phyloP scores from a whole-genome alignment of 2,329 filamentous ascomycete genomes.

The Periglandula ipomoeae region DNA sequence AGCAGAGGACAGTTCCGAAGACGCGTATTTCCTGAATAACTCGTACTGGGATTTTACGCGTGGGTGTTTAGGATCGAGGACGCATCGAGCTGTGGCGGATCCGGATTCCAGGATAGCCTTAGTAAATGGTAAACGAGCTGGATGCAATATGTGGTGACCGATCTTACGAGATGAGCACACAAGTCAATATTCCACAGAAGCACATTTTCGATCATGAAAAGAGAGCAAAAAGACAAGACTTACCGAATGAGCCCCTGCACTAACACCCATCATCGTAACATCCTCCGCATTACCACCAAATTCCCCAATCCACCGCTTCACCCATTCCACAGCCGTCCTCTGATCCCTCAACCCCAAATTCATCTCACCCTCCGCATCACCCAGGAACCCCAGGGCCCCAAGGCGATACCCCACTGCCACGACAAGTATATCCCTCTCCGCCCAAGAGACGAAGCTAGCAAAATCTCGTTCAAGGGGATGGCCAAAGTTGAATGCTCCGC shows the following conservation, averaged over 20 bases:
- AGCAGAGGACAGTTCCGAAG: too few relatives aligned
- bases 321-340: constrained; percentile 48
- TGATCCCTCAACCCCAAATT: constrained; percentile 61
- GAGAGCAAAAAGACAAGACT: constrained; percentile 11
- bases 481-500: constrained; percentile 52
- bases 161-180: too few relatives aligned
- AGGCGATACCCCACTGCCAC: constrained; percentile 57
- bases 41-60: constrained; percentile 46
- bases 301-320: constrained; percentile 45
- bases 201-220: too few relatives aligned
- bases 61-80: constrained; percentile 43
- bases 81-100: constrained; percentile 43
- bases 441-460: constrained; percentile 50
- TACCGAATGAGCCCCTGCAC: constrained; percentile 54
- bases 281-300: constrained; percentile 47
- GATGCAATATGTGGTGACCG: constrained; percentile 56
- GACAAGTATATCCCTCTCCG: constrained; percentile 40
- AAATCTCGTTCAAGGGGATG: constrained; percentile 47
- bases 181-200: too few relatives aligned
- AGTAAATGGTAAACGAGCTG: constrained; percentile 36
- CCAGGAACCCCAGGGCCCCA: constrained; percentile 59
- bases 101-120: constrained; percentile 50
- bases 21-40: constrained; percentile 10
- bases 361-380: constrained; percentile 41
- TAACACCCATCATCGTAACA: constrained; percentile 53